Evolutionary conservation across 1,284 basidiomycete species (phyloP).

Genomic region (Microbotryum violaceum): DNA sequence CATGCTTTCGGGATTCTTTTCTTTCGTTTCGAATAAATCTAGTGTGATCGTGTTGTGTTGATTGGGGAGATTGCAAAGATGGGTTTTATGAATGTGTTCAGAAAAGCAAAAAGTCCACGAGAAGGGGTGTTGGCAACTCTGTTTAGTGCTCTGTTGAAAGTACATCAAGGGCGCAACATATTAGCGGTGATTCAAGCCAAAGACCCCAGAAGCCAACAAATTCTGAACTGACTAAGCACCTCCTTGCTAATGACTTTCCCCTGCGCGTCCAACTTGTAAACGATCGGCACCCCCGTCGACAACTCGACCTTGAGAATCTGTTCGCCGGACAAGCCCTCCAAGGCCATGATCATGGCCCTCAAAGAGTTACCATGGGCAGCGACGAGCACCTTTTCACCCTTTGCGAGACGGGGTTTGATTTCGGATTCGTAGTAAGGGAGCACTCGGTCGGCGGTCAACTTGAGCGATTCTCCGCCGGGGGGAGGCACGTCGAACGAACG

Average conservation of each 20-base stretch:
- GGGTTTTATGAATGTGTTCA: too few species aligned
- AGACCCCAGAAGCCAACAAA: too few species aligned
- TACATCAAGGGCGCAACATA: too few species aligned
- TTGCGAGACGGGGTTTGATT: conserved; percentile 41
- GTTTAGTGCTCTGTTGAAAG: too few species aligned
- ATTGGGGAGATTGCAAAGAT: too few species aligned
- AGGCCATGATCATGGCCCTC: conserved; percentile 42
- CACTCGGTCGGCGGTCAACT: conserved; percentile 43
- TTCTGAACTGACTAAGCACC: too few species aligned
- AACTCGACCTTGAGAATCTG: conserved; percentile 44
- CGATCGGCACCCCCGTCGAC: conserved; percentile 44
- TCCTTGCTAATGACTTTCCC: conserved; percentile 1
- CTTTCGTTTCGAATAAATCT: not conserved
- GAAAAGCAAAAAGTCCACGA: too few species aligned
- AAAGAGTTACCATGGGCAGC: conserved; percentile 46
- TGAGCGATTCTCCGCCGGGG: conserved; percentile 44
- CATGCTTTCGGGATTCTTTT: not conserved
- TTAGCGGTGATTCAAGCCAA: too few species aligned
- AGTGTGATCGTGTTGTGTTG: not conserved
- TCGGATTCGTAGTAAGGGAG: conserved; percentile 44
- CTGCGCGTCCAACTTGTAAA: conserved; percentile 41
- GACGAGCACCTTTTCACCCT: conserved; percentile 44
- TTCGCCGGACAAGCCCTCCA: conserved; percentile 42
- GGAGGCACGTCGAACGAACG: conserved; percentile 41
- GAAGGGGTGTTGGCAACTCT: too few species aligned